A percentile compares a stretch with the other conserved stretches of the same genome.
Conservation (phyloP, 2,329 filamentous ascomycete species). For the Ceratocystis cubensis region DNA sequence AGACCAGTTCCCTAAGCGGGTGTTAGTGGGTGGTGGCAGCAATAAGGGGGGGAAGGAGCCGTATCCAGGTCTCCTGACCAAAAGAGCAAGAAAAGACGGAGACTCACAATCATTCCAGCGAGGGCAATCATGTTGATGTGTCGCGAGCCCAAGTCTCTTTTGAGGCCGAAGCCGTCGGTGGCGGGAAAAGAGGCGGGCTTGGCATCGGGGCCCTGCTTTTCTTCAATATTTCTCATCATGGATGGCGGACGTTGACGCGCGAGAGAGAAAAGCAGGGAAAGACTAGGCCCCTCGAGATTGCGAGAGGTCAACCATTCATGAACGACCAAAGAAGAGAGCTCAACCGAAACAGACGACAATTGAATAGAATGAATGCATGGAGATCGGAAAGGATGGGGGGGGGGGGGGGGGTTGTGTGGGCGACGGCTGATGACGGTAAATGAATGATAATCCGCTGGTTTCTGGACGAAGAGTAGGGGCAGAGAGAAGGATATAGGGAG, state of each 20-base stretch:
- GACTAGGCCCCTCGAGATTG: background rate
- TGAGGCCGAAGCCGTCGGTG: slow-evolving; percentile 4
- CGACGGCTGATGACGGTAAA: background rate
- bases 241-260: background rate
- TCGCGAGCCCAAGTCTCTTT: slow-evolving; percentile 25
- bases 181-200: background rate
- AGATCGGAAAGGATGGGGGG: background rate
- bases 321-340: background rate
- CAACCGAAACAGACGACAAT: background rate
- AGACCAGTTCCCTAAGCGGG: slow-evolving; percentile 31
- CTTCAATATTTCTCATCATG: background rate
- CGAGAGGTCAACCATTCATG: background rate
- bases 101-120: slow-evolving; percentile 25
- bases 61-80: background rate
- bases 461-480: background rate
- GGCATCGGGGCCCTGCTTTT: background rate
- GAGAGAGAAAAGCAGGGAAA: background rate
- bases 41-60: background rate
- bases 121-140: slow-evolving; percentile 31
- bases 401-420: too few relatives aligned
- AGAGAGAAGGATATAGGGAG: background rate
- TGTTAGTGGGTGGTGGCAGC: background rate
- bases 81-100: background rate
- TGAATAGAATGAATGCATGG: background rate
- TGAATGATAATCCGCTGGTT: background rate